Conservation (phyloP, 352 stramenopile species). For the Globisporangium mamillatum region DNA sequence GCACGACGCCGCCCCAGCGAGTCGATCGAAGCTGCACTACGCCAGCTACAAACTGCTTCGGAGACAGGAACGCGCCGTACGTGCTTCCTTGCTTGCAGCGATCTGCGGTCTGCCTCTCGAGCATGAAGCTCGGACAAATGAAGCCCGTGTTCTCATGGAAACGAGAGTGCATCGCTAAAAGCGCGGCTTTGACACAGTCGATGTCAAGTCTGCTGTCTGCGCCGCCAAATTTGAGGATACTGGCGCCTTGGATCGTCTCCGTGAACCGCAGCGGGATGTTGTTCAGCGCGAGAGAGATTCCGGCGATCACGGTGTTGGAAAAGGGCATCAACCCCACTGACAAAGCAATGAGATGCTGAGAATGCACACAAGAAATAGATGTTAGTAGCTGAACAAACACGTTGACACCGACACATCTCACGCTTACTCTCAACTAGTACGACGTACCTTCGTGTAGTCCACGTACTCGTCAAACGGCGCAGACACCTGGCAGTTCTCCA, state of each 20-base stretch:
- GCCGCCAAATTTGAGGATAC: conserved; percentile 1
- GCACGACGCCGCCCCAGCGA: conserved; percentile 9
- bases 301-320: background rate
- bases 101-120: background rate
- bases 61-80: conserved; percentile 13
- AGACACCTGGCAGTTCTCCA: background rate
- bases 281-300: background rate
- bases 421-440: background rate
- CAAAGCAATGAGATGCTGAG: background rate
- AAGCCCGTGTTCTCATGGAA: conserved; percentile 7
- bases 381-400: background rate
- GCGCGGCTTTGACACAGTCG: conserved; percentile 12
- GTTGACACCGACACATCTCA: too few species aligned
- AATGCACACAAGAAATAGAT: background rate
- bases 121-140: conserved; percentile 9
- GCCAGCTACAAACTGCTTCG: conserved; percentile 5
- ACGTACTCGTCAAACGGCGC: background rate
- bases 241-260: conserved; percentile 4
- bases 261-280: conserved; percentile 12
- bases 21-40: conserved; percentile 6
- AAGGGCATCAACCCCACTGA: background rate
- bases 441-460: conserved; percentile 3
- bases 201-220: conserved; percentile 4
- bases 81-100: background rate
- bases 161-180: conserved; percentile 2